phyloP scores from a whole-genome alignment of 2,329 filamentous ascomycete species.

The Aurifilum marmelostoma region DNA sequence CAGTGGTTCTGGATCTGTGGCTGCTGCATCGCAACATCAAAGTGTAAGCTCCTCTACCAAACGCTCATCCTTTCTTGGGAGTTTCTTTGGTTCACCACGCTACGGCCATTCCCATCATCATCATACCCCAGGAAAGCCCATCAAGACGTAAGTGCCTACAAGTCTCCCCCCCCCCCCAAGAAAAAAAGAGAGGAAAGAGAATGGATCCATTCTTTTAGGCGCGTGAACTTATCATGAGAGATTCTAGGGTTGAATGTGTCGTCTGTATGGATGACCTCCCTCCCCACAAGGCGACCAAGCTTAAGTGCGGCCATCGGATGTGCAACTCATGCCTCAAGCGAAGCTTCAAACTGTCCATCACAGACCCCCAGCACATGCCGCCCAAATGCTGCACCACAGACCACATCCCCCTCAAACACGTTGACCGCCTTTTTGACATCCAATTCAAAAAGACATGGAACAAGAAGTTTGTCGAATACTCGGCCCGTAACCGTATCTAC shows the following conservation, averaged over 20 bases:
- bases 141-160: slow-evolving; percentile 33
- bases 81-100: slow-evolving; percentile 37
- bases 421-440: slow-evolving; percentile 73
- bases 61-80: slow-evolving; percentile 42
- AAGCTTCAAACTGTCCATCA: slow-evolving; percentile 74
- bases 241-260: slow-evolving; percentile 68
- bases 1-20: slow-evolving; percentile 38
- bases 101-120: slow-evolving; percentile 30
- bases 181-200: no score
- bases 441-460: slow-evolving; percentile 82
- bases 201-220: no score
- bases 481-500: slow-evolving; percentile 74
- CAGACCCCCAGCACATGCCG: slow-evolving; percentile 81
- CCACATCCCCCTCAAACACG: slow-evolving; percentile 74
- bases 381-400: slow-evolving; percentile 77
- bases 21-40: slow-evolving; percentile 38
- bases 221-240: slow-evolving; percentile 25
- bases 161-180: neutral
- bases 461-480: slow-evolving; percentile 76
- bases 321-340: slow-evolving; percentile 76
- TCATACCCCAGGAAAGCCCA: slow-evolving; percentile 31
- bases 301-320: slow-evolving; percentile 81
- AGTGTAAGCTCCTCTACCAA: slow-evolving; percentile 43
- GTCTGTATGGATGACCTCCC: slow-evolving; percentile 73
- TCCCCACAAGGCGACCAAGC: slow-evolving; percentile 65